These are phyloP conservation scores for Quercus ilex DNA, from an alignment of 306 rosid genomes.

Conservation along the genomic window DNA sequence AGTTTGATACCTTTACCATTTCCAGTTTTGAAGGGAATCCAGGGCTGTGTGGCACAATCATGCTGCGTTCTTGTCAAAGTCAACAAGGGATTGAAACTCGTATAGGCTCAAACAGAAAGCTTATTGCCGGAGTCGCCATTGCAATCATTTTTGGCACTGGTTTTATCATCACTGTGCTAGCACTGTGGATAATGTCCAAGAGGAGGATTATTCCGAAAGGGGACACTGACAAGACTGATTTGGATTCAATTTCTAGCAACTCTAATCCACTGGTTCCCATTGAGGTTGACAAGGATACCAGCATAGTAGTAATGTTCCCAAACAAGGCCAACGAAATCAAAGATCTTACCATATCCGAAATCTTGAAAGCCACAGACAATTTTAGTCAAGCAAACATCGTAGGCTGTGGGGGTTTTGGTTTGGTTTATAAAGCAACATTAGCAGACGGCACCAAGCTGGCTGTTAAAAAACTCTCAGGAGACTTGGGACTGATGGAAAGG, in stretches of 20 bases:
- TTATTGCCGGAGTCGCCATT: slow-evolving; percentile 41
- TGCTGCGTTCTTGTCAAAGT: slow-evolving; percentile 55
- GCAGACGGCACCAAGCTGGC: slow-evolving; percentile 70
- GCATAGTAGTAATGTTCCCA: slow-evolving; percentile 80
- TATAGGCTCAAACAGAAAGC: slow-evolving; percentile 38
- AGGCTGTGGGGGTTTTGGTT: slow-evolving; percentile 95
- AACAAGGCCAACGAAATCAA: slow-evolving; percentile 53
- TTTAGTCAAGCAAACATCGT: slow-evolving; percentile 87
- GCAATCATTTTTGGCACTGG: slow-evolving; percentile 46
- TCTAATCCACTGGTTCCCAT: slow-evolving; percentile 53
- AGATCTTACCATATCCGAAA: slow-evolving; percentile 77
- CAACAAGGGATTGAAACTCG: slow-evolving; percentile 15
- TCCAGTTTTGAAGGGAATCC: slow-evolving; percentile 72
- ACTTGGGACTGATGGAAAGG: slow-evolving; percentile 89
- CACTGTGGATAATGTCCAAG: slow-evolving; percentile 75
- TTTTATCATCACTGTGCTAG: slow-evolving; percentile 39
- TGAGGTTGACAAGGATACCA: slow-evolving; percentile 62
- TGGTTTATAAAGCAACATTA: slow-evolving; percentile 85
- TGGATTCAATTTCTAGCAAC: slow-evolving; percentile 54
- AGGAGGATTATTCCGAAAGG: slow-evolving; percentile 82
- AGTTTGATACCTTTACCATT: slow-evolving; percentile 67
- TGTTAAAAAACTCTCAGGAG: slow-evolving; percentile 93
- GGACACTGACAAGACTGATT: slow-evolving; percentile 61
- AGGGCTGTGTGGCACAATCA: slow-evolving; percentile 53
- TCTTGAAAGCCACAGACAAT: slow-evolving; percentile 82